Base-by-base conservation (phyloP, 352 stramenopile species). In the Phytophthora cryptogea region DNA sequence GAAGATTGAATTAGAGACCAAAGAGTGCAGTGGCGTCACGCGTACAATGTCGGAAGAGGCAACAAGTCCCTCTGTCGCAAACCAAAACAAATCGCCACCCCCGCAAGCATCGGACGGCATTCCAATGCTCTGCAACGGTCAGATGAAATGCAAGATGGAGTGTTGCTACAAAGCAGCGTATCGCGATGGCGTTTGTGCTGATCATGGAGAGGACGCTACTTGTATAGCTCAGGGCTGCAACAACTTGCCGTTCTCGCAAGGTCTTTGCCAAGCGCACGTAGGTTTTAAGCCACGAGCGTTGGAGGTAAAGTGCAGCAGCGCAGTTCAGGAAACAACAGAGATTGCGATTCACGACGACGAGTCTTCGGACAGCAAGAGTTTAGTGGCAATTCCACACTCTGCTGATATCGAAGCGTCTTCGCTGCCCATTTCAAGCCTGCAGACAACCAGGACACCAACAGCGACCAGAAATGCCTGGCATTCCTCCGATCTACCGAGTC, bases 401-500 rank as follows among this genome's bases (percentile, higher is more conserved):
- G 5, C 40, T n/a, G 26, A 49, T 20, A 30, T 41, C 9, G 33
- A 33, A 28, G 16, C 28, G 6, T 20, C 27, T 37, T 27, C 4
- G 23, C 27, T 17, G n/a, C 30, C 36, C n/a, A 20, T 9, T n/a
- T 50, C 40, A 27, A 58, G 53, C 2, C n/a, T 60, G 27, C 58
- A 49, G 28, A 54, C 41, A 35, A 11, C 6, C 13, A 42, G 44
- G 31, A 42, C 20, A 23, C 20, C 20, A 23, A 23, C 20, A 65
- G 27, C 23, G 13, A 13, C 23, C 28, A 8, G 48, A 32, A 40
- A 59, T 51, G 41, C 52, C 2, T 67, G 59, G 52, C 11, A 45
- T 23, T 50, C 42, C 44, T 63, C 59, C 6, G 59, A 67, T 30
- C 48, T 67, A 5, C 52, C 52, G 9, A 67, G 49, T 35, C 37